Evolutionary conservation across 768 basidiomycete species (phyloP).

Genomic region (Tylopilus vinaceipallidus): DNA sequence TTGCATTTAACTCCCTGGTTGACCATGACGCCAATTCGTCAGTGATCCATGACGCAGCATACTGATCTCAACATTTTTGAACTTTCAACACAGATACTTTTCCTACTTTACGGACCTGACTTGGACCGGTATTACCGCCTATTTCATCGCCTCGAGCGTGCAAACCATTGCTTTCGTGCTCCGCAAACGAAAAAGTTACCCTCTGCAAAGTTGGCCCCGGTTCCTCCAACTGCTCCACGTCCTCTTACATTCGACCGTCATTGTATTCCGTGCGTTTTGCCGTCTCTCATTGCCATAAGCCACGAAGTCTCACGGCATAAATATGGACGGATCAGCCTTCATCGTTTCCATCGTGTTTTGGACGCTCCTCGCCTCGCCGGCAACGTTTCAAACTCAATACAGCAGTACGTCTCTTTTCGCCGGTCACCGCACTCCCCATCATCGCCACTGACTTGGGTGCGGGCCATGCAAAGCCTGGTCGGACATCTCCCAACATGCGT

Average conservation of each 20-base stretch:
- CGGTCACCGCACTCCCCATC: not conserved
- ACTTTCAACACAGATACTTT: constrained; percentile 43
- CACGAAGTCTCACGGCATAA: not conserved
- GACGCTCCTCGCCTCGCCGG: constrained; percentile 46
- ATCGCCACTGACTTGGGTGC: constrained; percentile 2
- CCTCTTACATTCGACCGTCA: constrained; percentile 47
- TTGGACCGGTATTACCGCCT: constrained; percentile 59
- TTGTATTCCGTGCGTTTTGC: constrained; percentile 53
- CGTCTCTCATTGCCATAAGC: not conserved
- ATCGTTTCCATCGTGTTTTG: constrained; percentile 66
- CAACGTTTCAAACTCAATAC: constrained; percentile 40
- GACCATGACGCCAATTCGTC: constrained; percentile 28
- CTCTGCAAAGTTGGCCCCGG: constrained; percentile 59
- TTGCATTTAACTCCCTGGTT: constrained; percentile 28
- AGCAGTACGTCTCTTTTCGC: constrained; percentile 32
- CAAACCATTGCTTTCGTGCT: constrained; percentile 49
- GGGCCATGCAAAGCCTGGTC: no score
- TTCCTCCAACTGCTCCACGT: constrained; percentile 56
- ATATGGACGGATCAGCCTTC: constrained; percentile 43
- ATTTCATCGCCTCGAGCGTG: constrained; percentile 56
- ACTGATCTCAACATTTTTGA: not conserved
- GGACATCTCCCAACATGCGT: constrained; percentile 57
- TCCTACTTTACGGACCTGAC: constrained; percentile 66
- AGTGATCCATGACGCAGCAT: constrained; percentile 25
- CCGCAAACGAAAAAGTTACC: constrained; percentile 39